phyloP scores from a whole-genome alignment of 352 stramenopile species.

The Phytophthora parvispora region DNA sequence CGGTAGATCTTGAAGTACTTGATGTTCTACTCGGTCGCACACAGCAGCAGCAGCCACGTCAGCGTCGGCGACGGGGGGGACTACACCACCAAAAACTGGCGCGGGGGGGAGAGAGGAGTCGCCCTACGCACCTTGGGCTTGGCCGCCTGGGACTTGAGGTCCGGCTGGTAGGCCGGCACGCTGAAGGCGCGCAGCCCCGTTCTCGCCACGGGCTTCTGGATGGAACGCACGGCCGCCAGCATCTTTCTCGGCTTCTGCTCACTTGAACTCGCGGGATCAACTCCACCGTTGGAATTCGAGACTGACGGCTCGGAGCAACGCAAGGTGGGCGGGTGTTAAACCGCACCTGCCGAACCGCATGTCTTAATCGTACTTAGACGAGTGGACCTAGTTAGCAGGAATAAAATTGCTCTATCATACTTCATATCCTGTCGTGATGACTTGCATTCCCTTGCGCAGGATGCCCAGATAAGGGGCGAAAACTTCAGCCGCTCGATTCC shows the following conservation, averaged over 20 bases:
- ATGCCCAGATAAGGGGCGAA: neutral
- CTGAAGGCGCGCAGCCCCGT: slow-evolving; percentile 67
- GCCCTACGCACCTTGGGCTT: slow-evolving; percentile 76
- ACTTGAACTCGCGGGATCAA: slow-evolving; percentile 15
- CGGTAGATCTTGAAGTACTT: slow-evolving; percentile 99
- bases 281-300: slow-evolving; percentile 41
- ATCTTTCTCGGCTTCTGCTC: slow-evolving; percentile 31
- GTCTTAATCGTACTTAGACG: slow-evolving; percentile 29
- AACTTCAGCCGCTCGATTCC: slow-evolving; percentile 29
- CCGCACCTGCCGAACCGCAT: slow-evolving; percentile 7
- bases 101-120: neutral
- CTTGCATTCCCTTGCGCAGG: slow-evolving; percentile 9
- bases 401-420: neutral
- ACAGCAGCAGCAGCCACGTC: slow-evolving; percentile 12
- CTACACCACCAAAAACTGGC: slow-evolving; percentile 22
- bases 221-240: slow-evolving; percentile 36
- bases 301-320: slow-evolving; percentile 39
- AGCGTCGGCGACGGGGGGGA: neutral
- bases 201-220: slow-evolving; percentile 47
- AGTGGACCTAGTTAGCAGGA: neutral
- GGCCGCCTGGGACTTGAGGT: slow-evolving; percentile 79
- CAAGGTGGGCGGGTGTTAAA: slow-evolving; percentile 32
- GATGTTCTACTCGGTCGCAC: slow-evolving; percentile 82
- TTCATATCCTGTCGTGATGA: neutral
- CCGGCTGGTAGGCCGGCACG: slow-evolving; percentile 54